A percentile compares a stretch with the other conserved stretches of the same genome.
Conservation (phyloP, 1,139 yeast species). For the Suhomyces panamericanus region DNA sequence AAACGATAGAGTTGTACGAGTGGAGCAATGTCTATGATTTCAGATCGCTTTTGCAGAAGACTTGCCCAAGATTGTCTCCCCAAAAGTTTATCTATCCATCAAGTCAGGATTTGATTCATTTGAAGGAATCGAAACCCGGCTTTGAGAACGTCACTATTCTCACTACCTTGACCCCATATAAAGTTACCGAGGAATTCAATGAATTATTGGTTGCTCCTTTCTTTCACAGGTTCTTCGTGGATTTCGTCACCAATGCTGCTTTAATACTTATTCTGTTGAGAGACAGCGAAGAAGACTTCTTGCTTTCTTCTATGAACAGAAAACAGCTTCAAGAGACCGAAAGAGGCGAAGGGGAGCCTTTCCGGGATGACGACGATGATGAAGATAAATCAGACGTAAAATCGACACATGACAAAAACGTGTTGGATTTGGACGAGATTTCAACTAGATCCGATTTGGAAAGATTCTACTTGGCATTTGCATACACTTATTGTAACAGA, state of each 20-base stretch:
- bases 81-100: constrained; percentile 34
- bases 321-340: constrained; percentile 26
- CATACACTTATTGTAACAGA: constrained; percentile 65
- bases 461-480: constrained; percentile 77
- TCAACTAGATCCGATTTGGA: constrained; percentile 82
- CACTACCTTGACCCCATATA: constrained; percentile 22
- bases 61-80: constrained; percentile 57
- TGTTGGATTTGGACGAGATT: constrained; percentile 50
- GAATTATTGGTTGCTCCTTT: constrained; percentile 40
- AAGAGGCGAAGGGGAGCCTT: constrained; percentile 7
- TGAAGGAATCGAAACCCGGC: constrained; percentile 24
- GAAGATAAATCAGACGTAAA: constrained; percentile 4
- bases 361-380: constrained; percentile 11
- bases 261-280: constrained; percentile 77
- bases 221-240: constrained; percentile 56
- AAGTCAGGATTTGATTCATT: constrained; percentile 26
- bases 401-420: constrained; percentile 11
- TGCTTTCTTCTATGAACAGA: constrained; percentile 50
- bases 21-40: constrained; percentile 59
- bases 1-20: constrained; percentile 34
- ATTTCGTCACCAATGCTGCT: constrained; percentile 72
- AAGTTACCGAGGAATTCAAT: constrained; percentile 26
- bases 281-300: constrained; percentile 82
- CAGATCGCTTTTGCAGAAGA: constrained; percentile 65
- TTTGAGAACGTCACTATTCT: constrained; percentile 26